Evolutionary conservation across 1,284 basidiomycete species (phyloP).

Genomic region (Moesziomyces sp.): DNA sequence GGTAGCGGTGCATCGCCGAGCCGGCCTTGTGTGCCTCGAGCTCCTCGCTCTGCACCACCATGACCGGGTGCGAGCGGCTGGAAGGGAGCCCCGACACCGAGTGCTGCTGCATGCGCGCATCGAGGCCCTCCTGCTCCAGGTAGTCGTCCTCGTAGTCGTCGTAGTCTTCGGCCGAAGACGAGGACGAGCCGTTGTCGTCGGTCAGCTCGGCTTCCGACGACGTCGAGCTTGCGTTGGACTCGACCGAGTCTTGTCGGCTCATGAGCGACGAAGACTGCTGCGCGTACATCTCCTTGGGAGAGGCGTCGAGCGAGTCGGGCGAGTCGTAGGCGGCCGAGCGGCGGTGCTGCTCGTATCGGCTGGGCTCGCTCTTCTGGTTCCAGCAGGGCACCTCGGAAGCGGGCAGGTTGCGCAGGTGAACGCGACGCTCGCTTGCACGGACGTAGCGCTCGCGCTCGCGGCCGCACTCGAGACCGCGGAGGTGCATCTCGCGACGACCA

Average conservation of each 20-base stretch:
- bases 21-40: slow-evolving; percentile 41
- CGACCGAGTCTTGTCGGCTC: slow-evolving; percentile 54
- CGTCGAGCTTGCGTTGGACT: slow-evolving; percentile 48
- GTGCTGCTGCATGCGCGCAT: slow-evolving; percentile 50
- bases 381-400: slow-evolving; percentile 64
- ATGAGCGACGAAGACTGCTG: slow-evolving; percentile 36
- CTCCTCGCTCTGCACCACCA: slow-evolving; percentile 38
- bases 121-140: slow-evolving; percentile 51
- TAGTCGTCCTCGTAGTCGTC: slow-evolving; percentile 63
- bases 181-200: slow-evolving; percentile 65
- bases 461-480: slow-evolving; percentile 64
- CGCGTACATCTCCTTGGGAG: slow-evolving; percentile 29
- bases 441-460: slow-evolving; percentile 64
- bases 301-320: slow-evolving; percentile 35
- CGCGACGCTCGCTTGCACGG: slow-evolving; percentile 63
- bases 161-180: slow-evolving; percentile 63
- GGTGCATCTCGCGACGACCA: slow-evolving; percentile 65
- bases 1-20: slow-evolving; percentile 58
- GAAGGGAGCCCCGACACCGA: slow-evolving; percentile 30
- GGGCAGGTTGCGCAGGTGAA: slow-evolving; percentile 61
- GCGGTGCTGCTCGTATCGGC: slow-evolving; percentile 38
- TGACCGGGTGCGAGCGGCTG: slow-evolving; percentile 36
- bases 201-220: slow-evolving; percentile 65
- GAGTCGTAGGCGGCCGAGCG: slow-evolving; percentile 41
- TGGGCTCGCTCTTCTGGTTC: slow-evolving; percentile 54